Evolutionary conservation across 305 asterid species (phyloP).

Genomic region (Rubia tinctorum): DNA sequence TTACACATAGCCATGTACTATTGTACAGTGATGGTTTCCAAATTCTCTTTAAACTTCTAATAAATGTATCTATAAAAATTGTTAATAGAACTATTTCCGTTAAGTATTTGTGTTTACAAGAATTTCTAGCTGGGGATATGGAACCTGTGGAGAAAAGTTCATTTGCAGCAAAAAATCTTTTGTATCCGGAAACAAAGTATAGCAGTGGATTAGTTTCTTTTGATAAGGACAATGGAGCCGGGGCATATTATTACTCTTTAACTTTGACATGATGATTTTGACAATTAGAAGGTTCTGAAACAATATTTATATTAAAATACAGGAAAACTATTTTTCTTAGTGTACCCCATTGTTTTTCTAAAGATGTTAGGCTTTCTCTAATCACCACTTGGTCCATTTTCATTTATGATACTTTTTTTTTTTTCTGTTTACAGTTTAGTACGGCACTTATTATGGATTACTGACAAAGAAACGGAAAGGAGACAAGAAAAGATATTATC

Average conservation of each 20-base stretch:
- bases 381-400: conserved; percentile 11
- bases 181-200: conserved; percentile 13
- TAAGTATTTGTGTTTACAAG: too few relatives aligned
- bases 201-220: conserved; percentile 1
- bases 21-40: neutral
- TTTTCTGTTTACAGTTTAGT: conserved; percentile 68
- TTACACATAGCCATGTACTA: neutral
- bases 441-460: conserved; percentile 80
- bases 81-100: too few relatives aligned
- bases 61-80: too few relatives aligned
- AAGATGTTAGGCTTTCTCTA: neutral
- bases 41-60: neutral
- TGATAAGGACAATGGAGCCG: neutral
- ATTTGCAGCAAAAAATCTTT: too few relatives aligned
- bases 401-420: conserved; percentile 17
- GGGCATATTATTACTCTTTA: too few relatives aligned
- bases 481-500: conserved; percentile 92
- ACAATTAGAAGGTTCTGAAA: neutral
- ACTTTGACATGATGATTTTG: neutral
- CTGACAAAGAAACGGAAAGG: conserved; percentile 81
- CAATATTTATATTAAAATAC: neutral
- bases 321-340: neutral
- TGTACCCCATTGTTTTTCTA: neutral
- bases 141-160: too few relatives aligned
- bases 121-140: too few relatives aligned